A percentile compares a stretch with the other conserved stretches of the same genome.
Conservation (phyloP, 2,329 filamentous ascomycete species). For the Penicillium sp. region DNA sequence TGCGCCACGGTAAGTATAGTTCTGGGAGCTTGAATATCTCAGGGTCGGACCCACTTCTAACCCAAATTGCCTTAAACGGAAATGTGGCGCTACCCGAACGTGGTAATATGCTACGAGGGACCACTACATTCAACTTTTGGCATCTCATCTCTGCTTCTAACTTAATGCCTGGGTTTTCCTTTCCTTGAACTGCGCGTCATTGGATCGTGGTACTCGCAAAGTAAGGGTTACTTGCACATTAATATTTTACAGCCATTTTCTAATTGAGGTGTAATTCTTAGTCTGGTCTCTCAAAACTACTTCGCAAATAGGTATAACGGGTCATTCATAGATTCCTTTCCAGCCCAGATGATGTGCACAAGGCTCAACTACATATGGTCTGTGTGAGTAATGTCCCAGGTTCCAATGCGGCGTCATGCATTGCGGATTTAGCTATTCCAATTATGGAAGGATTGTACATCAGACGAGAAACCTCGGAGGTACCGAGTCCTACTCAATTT, state of each 20-base stretch:
- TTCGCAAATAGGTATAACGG: not conserved
- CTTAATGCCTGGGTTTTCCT: not conserved
- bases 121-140: not conserved
- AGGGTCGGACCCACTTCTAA: constrained; percentile 1
- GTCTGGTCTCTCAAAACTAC: not conserved
- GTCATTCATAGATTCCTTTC: not conserved
- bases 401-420: constrained; percentile 12
- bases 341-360: not conserved
- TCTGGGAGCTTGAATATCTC: constrained; percentile 6
- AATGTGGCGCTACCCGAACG: constrained; percentile 9
- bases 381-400: not conserved
- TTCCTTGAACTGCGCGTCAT: not conserved
- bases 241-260: not conserved
- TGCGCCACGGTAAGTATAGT: constrained; percentile 1
- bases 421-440: not conserved
- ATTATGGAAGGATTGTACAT: not conserved
- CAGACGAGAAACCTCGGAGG: no score
- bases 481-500: no score
- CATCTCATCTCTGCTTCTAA: not conserved
- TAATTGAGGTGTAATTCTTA: no score
- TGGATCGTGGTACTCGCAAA: not conserved
- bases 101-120: constrained; percentile 23
- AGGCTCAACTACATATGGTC: not conserved
- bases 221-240: not conserved
- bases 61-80: constrained; percentile 20